These are phyloP conservation scores for Xylaria acuta DNA, from an alignment of 495 filamentous ascomycete genomes.

Conservation along the genomic window DNA sequence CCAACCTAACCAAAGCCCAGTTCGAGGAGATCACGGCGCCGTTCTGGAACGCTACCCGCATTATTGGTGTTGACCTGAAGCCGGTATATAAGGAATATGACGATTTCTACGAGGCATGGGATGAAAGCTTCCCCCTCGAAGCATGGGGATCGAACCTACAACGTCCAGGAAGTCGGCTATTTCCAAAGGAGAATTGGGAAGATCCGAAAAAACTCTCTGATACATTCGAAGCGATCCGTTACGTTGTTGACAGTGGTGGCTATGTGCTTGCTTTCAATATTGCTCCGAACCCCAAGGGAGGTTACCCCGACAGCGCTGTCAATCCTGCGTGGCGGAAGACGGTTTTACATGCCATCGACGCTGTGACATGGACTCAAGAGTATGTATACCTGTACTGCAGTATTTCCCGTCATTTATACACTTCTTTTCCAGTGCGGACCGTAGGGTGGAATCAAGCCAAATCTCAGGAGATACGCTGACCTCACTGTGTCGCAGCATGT, in stretches of 20 bases:
- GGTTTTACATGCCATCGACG: constrained; percentile 54
- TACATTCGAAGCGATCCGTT: constrained; percentile 53
- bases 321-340: constrained; percentile 59
- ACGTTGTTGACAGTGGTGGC: constrained; percentile 51
- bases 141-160: constrained; percentile 47
- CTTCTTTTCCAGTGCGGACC: not conserved
- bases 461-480: not conserved
- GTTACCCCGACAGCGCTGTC: constrained; percentile 48
- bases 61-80: constrained; percentile 45
- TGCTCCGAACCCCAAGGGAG: constrained; percentile 46
- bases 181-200: constrained; percentile 57
- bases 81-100: constrained; percentile 58
- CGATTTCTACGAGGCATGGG: constrained; percentile 56
- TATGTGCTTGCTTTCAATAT: constrained; percentile 59
- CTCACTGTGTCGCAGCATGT: constrained; percentile 31
- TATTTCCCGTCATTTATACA: not conserved
- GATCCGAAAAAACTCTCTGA: constrained; percentile 43
- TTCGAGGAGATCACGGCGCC: constrained; percentile 53
- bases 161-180: constrained; percentile 56
- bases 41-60: constrained; percentile 48
- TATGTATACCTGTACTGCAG: not conserved
- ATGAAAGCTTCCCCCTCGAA: constrained; percentile 55
- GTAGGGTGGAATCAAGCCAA: not conserved
- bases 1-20: constrained; percentile 56
- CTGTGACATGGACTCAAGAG: constrained; percentile 46